Evolutionary conservation across 805 yeast species (phyloP), one percentile per base, ranked within the genome.

Genomic region (Zygosaccharomyces kombuchaensis): DNA sequence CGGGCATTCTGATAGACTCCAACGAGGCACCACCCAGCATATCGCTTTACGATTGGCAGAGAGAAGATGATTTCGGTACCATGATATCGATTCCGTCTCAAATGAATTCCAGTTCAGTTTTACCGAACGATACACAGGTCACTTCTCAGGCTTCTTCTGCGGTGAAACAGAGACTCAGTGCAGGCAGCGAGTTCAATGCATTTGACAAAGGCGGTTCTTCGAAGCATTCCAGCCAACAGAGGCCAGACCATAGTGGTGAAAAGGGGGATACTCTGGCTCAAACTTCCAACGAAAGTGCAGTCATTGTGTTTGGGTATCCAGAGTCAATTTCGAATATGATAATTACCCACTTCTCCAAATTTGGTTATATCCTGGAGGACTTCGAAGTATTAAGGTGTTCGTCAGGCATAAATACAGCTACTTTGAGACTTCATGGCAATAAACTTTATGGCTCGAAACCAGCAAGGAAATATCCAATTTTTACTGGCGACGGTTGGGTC

Each of bases 401-500:
- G 8, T 57, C 68, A 2, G 68, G 68, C 9, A 61, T 61, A n/a
- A 61, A 58, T 44, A 48, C 57, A 2, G 55, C 64, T 1, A 56
- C 58, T 7, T 43, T 61, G 26, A 59, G 56, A 40, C 50, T 56
- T 14, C 56, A 55, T 43, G 47, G 50, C 25, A 48, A 39, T 32
- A 51, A 46, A 10, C 30, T 42, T 6, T 36, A 44, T 23, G 42
- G 36, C 7, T 34, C 48, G 16, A 47, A 45, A 23, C 32, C 37
- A 6, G 50, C 45, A 9, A 67, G 63, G 47, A 71, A 66, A 53
- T 63, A 69, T 58, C 95, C 96, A 2, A 82, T 91, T 7, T 85
- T 80, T 65, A 76, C 90, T 9, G 98, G 98, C 1, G 77, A 80
- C 37, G 81, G 87, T 32, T 91, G 98, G 98, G 81, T 90, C n/a